Base-by-base conservation (phyloP, 495 filamentous ascomycete genomes). In the Hypomontagnella monticulosa region DNA sequence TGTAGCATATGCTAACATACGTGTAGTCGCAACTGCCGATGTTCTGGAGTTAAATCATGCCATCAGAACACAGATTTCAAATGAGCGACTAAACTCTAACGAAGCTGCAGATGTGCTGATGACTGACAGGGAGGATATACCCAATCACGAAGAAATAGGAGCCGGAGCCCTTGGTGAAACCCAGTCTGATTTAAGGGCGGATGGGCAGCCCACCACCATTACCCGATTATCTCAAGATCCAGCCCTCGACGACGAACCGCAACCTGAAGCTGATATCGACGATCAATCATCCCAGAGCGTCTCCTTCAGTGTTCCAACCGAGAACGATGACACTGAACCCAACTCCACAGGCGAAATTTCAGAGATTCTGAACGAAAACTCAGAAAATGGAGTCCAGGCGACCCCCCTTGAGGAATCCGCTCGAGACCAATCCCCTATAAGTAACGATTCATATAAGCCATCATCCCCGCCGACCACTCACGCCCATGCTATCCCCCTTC, bases 371-470 rank as follows among this genome's bases (percentile, higher is more conserved):
- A n/a, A 27, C 9, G 16, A 56, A 42, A 38, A 3, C 42, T 11
- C 34, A 41, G 55, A 48, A 27, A 52, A 66, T 27, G 27, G 23
- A 2, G 47, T 23, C 11, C 30, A 57, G 47, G 37, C 38, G 16
- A 48, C 55, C 12, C 23, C 44, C 7, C 36, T 57, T 18, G 52
- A 57, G 6, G 56, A 51, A 23, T 51, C 37, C 12, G 32, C 59
- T 11, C 56, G 38, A 34, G 57, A 60, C 0, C 18, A 43, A 14
- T 60, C 63, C n/a, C 43, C 47, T 38, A 59, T 37, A 40, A 61
- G 56, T 37, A 54, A 71, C 34, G 59, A 52, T 4, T 49, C 62
- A 42, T 61, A 65, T 30, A 55, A 38, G 33, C 52, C 56, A 19
- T 43, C 50, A 7, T 41, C 57, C 19, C 44, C 33, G 36, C 47